Conservation (phyloP, 306 rosid genomes). For the Ziziphus jujuba region DNA sequence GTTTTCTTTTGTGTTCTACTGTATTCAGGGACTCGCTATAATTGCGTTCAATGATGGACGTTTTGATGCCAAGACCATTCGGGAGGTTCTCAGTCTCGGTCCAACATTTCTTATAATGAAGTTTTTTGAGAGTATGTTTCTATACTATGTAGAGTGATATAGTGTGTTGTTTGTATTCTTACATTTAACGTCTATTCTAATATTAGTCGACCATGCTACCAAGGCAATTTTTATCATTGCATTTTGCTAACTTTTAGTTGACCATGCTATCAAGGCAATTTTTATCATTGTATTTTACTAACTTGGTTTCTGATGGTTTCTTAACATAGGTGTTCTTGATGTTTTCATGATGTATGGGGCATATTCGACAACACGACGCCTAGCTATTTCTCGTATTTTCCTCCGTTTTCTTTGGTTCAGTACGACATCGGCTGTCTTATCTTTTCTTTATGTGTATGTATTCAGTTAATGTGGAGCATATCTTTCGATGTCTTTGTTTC, state of each 20-base stretch:
- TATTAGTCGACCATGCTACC: neutral
- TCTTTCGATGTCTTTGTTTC: conserved; percentile 5
- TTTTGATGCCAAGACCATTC: conserved; percentile 65
- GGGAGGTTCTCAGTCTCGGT: conserved; percentile 88
- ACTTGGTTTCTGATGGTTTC: neutral
- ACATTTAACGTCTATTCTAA: neutral
- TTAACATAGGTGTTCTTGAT: conserved; percentile 76
- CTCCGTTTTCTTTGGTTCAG: conserved; percentile 88
- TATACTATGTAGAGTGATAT: neutral
- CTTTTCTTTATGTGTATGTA: conserved; percentile 79
- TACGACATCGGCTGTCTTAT: conserved; percentile 63
- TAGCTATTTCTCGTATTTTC: conserved; percentile 79
- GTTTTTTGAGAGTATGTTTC: conserved; percentile 75
- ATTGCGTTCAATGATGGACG: conserved; percentile 74
- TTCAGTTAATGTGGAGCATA: conserved; percentile 7
- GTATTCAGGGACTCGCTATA: conserved; percentile 66
- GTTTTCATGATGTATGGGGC: conserved; percentile 96
- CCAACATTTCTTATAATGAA: conserved; percentile 93
- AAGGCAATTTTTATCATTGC: conserved; percentile 2
- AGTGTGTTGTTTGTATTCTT: neutral
- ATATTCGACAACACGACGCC: conserved; percentile 68
- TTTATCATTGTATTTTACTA: conserved; percentile 1
- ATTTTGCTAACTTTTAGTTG: neutral
- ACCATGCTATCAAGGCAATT: neutral
- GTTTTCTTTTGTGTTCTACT: no score